Evolutionary conservation across 2,329 filamentous ascomycete genomes (phyloP), one percentile per base, ranked within the genome.

Genomic region (Plectosphaerella cucumerina): DNA sequence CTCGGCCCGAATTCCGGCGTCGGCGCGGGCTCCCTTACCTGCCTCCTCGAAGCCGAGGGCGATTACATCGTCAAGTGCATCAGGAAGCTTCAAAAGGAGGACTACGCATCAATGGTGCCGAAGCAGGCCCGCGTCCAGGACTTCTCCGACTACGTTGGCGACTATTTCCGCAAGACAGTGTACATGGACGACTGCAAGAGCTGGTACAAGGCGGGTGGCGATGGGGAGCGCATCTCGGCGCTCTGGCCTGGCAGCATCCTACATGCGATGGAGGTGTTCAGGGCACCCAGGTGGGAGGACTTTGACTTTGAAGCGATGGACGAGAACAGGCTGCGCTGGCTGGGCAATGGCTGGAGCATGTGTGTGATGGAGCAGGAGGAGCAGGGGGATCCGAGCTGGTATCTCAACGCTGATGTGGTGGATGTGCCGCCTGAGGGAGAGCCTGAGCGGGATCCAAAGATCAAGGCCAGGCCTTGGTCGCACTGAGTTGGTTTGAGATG

Each of bases 161-260:
- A 70, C 47, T 76, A 79, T 57, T 76, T 80, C 59, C 67, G 70
- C 54, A 60, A 66, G 6, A 77, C 73, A 0, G 75, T 78, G 3
- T 79, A 77, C 60, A 63, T 67, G 8, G 74, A 74, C 35, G 60
- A 65, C 9, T 82, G 78, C 60, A 72, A 71, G 53, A 76, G 72
- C 49, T 82, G 78, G 78, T 82, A 82, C 60, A 75, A 23, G 20
- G 9, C 42, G 12, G 21, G 23, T 6, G 42, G 69, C 21, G 60
- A 58, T 10, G 71, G 70, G 5, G 59, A 70, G 48, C 62, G 66
- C 49, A 65, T 76, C 46, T 65, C 67, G 18, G 73, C 69, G 2
- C 59, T 75, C 23, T 76, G 74, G 73, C 73, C 73, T 0, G 73
- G 74, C 5, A 37, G 68, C 23, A 70, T 69, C 15, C 63, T 74